These are phyloP conservation scores for Parasitella parasitica DNA, from an alignment of 371 early-diverging fungal genomes.

Conservation along the genomic window DNA sequence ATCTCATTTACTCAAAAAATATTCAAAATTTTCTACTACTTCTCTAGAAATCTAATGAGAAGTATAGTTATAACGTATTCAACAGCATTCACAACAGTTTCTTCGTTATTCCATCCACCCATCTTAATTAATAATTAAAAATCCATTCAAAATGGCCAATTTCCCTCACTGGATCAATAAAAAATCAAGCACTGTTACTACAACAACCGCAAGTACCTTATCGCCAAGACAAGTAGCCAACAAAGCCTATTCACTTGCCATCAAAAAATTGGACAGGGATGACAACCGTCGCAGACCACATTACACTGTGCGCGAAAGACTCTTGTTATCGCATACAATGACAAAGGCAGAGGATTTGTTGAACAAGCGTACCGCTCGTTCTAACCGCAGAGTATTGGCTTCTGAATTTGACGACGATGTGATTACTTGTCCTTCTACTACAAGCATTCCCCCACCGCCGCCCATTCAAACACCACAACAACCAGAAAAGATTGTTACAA, in stretches of 20 bases:
- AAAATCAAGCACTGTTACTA: slow-evolving; percentile 6
- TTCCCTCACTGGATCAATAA: slow-evolving; percentile 27
- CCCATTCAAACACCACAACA: background rate
- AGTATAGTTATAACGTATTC: slow-evolving; percentile 22
- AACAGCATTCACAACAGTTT: slow-evolving; percentile 23
- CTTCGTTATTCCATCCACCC: slow-evolving; percentile 32
- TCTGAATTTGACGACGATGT: slow-evolving; percentile 25
- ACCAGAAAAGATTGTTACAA: background rate
- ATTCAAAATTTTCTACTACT: background rate
- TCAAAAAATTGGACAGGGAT: slow-evolving; percentile 44
- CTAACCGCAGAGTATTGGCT: slow-evolving; percentile 31
- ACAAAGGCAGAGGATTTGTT: slow-evolving; percentile 35
- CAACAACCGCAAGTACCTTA: slow-evolving; percentile 8
- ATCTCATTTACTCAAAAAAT: background rate
- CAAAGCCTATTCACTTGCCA: slow-evolving; percentile 32
- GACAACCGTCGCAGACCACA: slow-evolving; percentile 33
- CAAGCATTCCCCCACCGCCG: background rate
- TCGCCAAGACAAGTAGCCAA: slow-evolving; percentile 46
- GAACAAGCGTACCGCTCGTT: slow-evolving; percentile 29
- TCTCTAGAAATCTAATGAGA: slow-evolving; percentile 27
- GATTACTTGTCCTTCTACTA: slow-evolving; percentile 9
- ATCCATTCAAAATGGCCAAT: slow-evolving; percentile 22
- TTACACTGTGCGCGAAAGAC: slow-evolving; percentile 38
- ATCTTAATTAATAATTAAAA: slow-evolving; percentile 18
- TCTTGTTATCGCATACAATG: slow-evolving; percentile 38